Conservation (phyloP, 1,284 basidiomycete species). For the Macrocybe sp. region DNA sequence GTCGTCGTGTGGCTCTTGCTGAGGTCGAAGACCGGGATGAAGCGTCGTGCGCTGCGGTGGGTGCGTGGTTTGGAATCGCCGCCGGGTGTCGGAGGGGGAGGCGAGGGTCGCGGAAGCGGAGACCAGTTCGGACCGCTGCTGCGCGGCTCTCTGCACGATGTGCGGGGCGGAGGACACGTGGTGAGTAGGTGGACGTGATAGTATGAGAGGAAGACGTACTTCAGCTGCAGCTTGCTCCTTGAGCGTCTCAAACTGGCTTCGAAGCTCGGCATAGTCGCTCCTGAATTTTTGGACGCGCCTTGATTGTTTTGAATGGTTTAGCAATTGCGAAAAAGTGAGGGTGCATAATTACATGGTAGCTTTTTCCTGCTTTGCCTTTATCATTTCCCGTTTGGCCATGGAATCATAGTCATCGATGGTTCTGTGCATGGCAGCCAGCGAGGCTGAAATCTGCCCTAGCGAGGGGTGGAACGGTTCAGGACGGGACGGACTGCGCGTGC, state of each 20-base stretch:
- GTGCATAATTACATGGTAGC: slow-evolving; percentile 69
- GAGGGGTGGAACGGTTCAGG: slow-evolving; percentile 11
- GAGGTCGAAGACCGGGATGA: slow-evolving; percentile 40
- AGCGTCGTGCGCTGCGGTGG: slow-evolving; percentile 38
- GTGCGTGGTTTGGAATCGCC: slow-evolving; percentile 49
- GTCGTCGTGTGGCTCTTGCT: slow-evolving; percentile 26
- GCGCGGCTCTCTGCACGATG: slow-evolving; percentile 43
- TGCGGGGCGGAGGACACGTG: neutral
- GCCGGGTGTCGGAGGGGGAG: slow-evolving; percentile 51
- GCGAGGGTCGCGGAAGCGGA: slow-evolving; percentile 43
- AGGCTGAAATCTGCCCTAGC: slow-evolving; percentile 92
- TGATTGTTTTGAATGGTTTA: slow-evolving; percentile 5
- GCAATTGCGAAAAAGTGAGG: slow-evolving; percentile 2
- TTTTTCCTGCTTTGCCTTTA: slow-evolving; percentile 92
- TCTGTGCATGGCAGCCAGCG: slow-evolving; percentile 85
- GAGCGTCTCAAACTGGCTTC: slow-evolving; percentile 63
- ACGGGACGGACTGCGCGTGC: neutral
- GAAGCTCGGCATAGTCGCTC: slow-evolving; percentile 67
- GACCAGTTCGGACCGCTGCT: slow-evolving; percentile 59
- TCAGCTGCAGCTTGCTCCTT: slow-evolving; percentile 50
- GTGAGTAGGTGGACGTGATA: neutral
- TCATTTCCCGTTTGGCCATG: slow-evolving; percentile 92
- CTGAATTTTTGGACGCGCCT: slow-evolving; percentile 85
- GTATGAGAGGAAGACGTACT: slow-evolving; percentile 24
- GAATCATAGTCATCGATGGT: slow-evolving; percentile 96